phyloP scores from a whole-genome alignment of 2,329 filamentous ascomycete genomes.

The Alternaria consortialis region DNA sequence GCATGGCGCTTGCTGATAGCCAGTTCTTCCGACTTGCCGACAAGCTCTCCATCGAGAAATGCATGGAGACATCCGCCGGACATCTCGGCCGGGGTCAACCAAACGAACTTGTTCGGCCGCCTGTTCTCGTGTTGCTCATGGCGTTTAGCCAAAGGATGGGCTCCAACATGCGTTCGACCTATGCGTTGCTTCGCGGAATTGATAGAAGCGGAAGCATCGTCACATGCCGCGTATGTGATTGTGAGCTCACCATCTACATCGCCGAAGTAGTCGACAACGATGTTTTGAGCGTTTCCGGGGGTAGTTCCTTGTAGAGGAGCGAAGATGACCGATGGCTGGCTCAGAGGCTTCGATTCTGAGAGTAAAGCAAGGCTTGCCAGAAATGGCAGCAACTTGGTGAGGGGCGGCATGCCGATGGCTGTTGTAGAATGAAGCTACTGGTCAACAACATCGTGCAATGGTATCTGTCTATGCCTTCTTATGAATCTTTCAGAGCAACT shows the following conservation, averaged over 20 bases:
- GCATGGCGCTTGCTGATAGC: constrained; percentile 32
- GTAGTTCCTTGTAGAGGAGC: not conserved
- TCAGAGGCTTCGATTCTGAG: not conserved
- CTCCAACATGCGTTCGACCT: constrained; percentile 32
- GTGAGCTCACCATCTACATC: constrained; percentile 32
- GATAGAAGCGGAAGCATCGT: constrained; percentile 3
- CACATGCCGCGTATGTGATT: constrained; percentile 33
- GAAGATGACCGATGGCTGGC: not conserved
- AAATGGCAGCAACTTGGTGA: not conserved
- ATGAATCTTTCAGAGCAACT: not conserved
- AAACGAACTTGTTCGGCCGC: constrained; percentile 49
- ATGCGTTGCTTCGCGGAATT: constrained; percentile 21
- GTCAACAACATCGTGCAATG: not conserved
- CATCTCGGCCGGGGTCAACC: constrained; percentile 50
- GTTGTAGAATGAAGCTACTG: not conserved
- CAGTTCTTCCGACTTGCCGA: constrained; percentile 48
- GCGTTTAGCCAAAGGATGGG: constrained; percentile 30
- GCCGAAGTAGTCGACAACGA: constrained; percentile 27
- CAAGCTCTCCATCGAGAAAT: constrained; percentile 43
- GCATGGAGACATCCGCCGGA: constrained; percentile 52
- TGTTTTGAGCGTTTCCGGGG: constrained; percentile 17
- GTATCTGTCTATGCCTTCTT: not conserved
- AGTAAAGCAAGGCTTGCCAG: not conserved
- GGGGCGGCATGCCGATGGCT: not conserved
- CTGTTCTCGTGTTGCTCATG: constrained; percentile 25